phyloP scores from a whole-genome alignment of 441 rosid genomes.

The Erodium trifolium region DNA sequence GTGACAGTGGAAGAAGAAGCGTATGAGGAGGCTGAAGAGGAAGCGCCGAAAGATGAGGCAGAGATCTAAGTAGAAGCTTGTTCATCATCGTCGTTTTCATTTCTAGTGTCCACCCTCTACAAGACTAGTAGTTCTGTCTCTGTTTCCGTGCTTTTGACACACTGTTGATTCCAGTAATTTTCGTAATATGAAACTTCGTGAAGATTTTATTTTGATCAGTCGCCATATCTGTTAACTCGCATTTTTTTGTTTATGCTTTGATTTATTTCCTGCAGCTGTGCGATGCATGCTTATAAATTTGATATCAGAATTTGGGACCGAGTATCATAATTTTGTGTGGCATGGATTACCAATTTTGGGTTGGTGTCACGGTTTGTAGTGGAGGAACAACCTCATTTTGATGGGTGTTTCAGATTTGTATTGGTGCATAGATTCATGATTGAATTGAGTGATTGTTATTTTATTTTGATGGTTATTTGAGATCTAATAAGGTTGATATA shows the following conservation, averaged over 20 bases:
- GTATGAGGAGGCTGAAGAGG: not conserved
- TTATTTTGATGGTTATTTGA: no score
- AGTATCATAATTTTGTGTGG: no score
- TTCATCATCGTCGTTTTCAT: not conserved
- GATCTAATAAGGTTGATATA: no score
- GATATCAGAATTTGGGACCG: no score
- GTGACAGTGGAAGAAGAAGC: slow-evolving; percentile 1
- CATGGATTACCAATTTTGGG: no score
- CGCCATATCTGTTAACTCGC: not conserved
- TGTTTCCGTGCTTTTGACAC: not conserved
- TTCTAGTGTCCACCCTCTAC: not conserved
- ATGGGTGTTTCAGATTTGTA: no score
- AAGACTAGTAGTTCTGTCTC: not conserved
- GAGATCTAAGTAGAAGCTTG: not conserved
- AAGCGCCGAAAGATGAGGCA: slow-evolving; percentile 2
- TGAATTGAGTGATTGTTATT: no score
- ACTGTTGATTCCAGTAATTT: not conserved
- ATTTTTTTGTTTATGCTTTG: not conserved
- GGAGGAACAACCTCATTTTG: no score
- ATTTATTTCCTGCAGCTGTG: not conserved
- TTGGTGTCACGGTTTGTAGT: no score
- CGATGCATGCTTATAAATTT: not conserved
- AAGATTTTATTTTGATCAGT: not conserved
- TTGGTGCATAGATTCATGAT: no score
- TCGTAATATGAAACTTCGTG: not conserved